These are phyloP conservation scores for Monotropa hypopitys DNA, from an alignment of 179 eudicot species.

Conservation along the genomic window DNA sequence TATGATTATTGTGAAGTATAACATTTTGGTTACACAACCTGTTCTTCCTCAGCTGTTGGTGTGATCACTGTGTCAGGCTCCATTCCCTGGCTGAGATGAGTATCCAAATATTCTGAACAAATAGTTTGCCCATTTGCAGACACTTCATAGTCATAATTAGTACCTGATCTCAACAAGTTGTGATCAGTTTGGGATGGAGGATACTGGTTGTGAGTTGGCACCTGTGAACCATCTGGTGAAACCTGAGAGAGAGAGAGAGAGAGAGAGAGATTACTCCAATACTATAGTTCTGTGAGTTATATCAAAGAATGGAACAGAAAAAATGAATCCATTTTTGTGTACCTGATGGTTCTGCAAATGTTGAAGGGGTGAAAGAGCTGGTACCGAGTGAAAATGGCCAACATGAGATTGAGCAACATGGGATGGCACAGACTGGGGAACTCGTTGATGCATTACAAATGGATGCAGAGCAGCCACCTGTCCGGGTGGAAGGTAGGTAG, in stretches of 20 bases:
- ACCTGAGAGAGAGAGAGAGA: conserved; percentile 25
- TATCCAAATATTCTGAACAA: conserved; percentile 36
- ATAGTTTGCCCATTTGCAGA: conserved; percentile 46
- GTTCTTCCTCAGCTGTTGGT: conserved; percentile 34
- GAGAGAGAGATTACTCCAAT: neutral
- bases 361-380: conserved; percentile 40
- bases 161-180: conserved; percentile 32
- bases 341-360: conserved; percentile 88
- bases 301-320: neutral
- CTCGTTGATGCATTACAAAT: conserved; percentile 68
- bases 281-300: neutral
- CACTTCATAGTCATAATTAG: conserved; percentile 37
- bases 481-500: conserved; percentile 61
- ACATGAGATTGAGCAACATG: conserved; percentile 54
- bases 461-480: conserved; percentile 79
- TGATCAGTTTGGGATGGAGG: conserved; percentile 41
- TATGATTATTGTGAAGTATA: neutral
- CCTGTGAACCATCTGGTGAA: conserved; percentile 37
- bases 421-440: conserved; percentile 45
- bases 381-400: conserved; percentile 51
- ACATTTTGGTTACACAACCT: conserved; percentile 21
- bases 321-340: neutral
- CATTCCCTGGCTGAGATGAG: conserved; percentile 26
- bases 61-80: conserved; percentile 29
- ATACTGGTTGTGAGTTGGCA: conserved; percentile 36